Conservation (phyloP, 179 eudicot species). For the Beta macrorhiza region DNA sequence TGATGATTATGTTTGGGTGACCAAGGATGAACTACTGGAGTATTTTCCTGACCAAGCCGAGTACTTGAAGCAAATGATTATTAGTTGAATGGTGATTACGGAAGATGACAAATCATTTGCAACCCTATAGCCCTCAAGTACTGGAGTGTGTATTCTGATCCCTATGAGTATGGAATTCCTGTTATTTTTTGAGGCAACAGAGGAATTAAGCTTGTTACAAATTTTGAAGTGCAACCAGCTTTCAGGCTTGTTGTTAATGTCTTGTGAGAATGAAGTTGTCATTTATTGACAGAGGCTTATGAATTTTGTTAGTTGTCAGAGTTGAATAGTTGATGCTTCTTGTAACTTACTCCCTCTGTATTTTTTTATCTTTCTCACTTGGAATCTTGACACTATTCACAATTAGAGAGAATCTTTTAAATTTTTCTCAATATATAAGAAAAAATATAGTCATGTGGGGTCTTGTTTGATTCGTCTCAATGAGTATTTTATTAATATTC, state of each 20-base stretch:
- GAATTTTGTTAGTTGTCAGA: neutral
- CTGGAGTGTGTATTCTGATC: conserved; percentile 4
- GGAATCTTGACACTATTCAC: too few relatives aligned
- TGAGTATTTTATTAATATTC: too few relatives aligned
- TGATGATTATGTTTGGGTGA: conserved; percentile 83
- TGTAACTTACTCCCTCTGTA: too few relatives aligned
- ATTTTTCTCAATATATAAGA: too few relatives aligned
- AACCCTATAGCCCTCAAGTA: neutral
- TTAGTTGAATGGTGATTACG: conserved; percentile 38
- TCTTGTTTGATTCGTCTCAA: too few relatives aligned
- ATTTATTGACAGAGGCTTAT: neutral
- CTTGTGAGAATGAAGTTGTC: neutral
- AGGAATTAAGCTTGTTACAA: conserved; percentile 3
- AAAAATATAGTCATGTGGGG: too few relatives aligned
- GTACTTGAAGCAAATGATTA: conserved; percentile 65
- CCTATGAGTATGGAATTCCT: neutral
- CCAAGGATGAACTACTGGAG: conserved; percentile 76
- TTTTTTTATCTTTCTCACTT: too few relatives aligned
- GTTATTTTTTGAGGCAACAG: neutral
- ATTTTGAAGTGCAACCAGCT: conserved; percentile 5
- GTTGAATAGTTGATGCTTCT: neutral
- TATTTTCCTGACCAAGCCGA: conserved; percentile 76
- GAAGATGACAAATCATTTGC: neutral
- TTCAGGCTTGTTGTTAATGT: neutral
- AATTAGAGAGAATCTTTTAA: too few relatives aligned